Evolutionary conservation across 352 stramenopile genomes (phyloP), one percentile per base, ranked within the genome.

Genomic region (Phytophthora meadii): DNA sequence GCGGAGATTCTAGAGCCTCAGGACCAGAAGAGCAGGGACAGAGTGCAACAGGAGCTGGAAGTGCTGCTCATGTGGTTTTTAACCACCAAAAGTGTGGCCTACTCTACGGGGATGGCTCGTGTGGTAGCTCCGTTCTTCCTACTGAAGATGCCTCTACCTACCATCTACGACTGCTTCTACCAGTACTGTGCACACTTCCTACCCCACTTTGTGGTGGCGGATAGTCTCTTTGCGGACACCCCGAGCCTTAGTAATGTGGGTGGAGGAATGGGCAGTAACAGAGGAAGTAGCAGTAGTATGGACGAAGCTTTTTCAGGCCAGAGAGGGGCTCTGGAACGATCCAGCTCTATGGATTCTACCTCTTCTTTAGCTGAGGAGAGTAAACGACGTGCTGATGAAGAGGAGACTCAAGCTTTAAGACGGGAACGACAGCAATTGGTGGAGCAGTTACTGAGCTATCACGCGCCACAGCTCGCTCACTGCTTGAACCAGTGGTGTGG

Each of bases 101-200:
- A 94, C 68, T 76, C 66, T 17, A 74, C 77, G 40, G 86, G 86
- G 30, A 94, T 94, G 86, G 86, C 86, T 34, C 77, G 84, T 10
- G 84, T 90, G 2, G 81, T 94, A 2, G 86, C 82, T 14, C 76
- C 82, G 19, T 92, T 94, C 57, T 92, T 94, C 57, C 52, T 87
- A 39, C 61, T 92, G 12, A 69, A 89, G 39, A 78, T 94, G 60
- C 81, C 86, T 30, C 69, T 94, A 24, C 73, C 84, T 11, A 92
- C 84, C 4, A 84, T 94, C 51, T 94, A 94, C 66, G 86, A 94
- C 74, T 94, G 86, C 70, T 94, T 92, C 50, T 94, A 94, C 65
- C 86, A 92, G 68, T 94, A 88, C 56, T 92, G 86, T 49, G 83
- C 84, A 28, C 77, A 72, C 28, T 92, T 89, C 42, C 46, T 94